Evolutionary conservation across 306 rosid genomes (phyloP).

Genomic region (Spatholobus suberectus): DNA sequence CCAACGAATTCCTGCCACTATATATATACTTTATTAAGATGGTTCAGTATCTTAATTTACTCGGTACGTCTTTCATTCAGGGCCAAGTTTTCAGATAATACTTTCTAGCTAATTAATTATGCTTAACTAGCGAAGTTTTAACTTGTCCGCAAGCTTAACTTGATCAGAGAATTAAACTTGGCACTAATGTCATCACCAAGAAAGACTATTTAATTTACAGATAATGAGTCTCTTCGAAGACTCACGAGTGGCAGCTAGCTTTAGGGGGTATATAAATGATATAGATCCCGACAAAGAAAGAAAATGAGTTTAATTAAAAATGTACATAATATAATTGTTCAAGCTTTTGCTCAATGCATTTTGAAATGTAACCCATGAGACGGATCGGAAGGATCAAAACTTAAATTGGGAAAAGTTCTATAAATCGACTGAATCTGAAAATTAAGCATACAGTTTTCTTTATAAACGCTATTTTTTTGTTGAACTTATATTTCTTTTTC

Average conservation of each 20-base stretch:
- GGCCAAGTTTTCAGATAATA: not conserved
- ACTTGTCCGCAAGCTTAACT: not conserved
- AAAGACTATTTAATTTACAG: not conserved
- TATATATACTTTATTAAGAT: not conserved
- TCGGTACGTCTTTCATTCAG: not conserved
- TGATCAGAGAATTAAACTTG: not conserved
- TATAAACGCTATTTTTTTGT: no score
- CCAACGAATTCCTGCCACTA: not conserved
- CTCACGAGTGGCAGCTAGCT: not conserved
- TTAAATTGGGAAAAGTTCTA: no score
- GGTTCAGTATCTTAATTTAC: not conserved
- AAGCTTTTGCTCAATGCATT: no score
- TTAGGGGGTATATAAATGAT: no score
- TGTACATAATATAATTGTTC: no score
- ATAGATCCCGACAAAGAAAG: no score
- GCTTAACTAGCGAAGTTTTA: not conserved
- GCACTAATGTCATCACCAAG: not conserved
- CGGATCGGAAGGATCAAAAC: no score
- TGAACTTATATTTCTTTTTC: no score
- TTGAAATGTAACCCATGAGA: no score
- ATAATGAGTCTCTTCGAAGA: not conserved
- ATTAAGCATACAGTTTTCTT: no score
- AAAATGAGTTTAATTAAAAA: no score
- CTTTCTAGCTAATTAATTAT: not conserved
- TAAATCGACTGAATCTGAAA: no score